These are phyloP conservation scores for Thuja plicata DNA, from an alignment of 83 land plant genomes.

Conservation along the genomic window DNA sequence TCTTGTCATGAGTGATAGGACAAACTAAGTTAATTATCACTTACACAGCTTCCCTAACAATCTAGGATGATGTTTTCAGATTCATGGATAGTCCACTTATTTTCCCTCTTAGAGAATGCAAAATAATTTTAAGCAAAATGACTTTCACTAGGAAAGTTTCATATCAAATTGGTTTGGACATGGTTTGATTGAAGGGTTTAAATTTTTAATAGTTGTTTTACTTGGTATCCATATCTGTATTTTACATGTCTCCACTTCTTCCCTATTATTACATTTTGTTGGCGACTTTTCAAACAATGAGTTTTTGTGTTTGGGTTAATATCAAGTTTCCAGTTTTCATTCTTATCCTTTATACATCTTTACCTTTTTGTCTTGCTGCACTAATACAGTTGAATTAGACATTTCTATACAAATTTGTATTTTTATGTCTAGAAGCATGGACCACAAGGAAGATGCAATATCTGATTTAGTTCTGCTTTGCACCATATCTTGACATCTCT, in stretches of 20 bases:
- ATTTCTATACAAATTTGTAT: neutral
- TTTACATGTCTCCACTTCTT: neutral
- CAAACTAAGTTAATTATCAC: no score
- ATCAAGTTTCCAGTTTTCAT: neutral
- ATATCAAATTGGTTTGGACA: neutral
- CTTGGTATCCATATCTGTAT: neutral
- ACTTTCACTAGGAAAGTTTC: neutral
- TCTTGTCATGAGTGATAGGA: neutral
- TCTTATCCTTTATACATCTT: neutral
- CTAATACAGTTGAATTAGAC: neutral
- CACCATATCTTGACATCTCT: neutral
- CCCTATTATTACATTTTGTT: neutral
- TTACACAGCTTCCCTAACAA: no score
- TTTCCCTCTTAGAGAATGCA: neutral
- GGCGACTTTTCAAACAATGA: neutral
- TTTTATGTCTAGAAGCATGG: neutral
- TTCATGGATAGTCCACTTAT: neutral
- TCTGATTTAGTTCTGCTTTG: neutral
- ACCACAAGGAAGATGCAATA: neutral
- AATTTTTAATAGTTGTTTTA: neutral
- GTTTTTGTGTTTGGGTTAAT: no score
- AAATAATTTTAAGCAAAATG: no score
- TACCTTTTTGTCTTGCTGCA: neutral
- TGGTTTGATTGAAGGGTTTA: neutral
- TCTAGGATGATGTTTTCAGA: neutral